A percentile compares a stretch with the other conserved stretches of the same genome.
These are phyloP conservation scores for Metschnikowia cubensis DNA, from an alignment of 805 yeast genomes.

Conservation along the genomic window DNA sequence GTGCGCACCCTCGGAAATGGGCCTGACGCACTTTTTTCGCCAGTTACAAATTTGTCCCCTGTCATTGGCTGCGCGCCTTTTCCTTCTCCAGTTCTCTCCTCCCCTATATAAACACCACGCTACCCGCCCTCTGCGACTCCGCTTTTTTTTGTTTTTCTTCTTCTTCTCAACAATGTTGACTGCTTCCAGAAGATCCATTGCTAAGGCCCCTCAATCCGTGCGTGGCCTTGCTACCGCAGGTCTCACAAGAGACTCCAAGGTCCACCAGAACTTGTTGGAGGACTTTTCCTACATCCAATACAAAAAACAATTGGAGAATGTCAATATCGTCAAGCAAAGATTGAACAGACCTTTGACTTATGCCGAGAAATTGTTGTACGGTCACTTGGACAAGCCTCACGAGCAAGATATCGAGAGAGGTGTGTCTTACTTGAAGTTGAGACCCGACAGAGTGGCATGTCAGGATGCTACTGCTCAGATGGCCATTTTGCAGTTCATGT, in stretches of 20 bases:
- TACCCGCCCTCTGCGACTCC: constrained; percentile 1
- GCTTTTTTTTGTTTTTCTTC: constrained; percentile 4
- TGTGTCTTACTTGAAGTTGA: constrained; percentile 82
- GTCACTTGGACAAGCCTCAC: constrained; percentile 91
- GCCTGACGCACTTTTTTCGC: not conserved
- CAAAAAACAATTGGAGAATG: constrained; percentile 85
- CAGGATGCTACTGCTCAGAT: constrained; percentile 99
- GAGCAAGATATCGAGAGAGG: constrained; percentile 85
- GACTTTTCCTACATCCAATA: constrained; percentile 83
- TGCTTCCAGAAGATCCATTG: constrained; percentile 35
- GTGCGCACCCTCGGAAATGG: constrained; percentile 14
- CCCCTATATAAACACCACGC: constrained; percentile 13
- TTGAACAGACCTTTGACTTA: constrained; percentile 86
- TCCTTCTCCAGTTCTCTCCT: constrained; percentile 13
- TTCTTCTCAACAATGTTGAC: constrained; percentile 33
- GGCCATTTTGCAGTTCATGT: constrained; percentile 96
- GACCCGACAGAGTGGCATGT: constrained; percentile 98
- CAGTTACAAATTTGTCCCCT: constrained; percentile 21
- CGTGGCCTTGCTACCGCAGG: constrained; percentile 23
- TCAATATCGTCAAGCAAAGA: constrained; percentile 78
- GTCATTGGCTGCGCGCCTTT: constrained; percentile 21
- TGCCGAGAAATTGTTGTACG: constrained; percentile 93
- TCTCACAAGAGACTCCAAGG: constrained; percentile 21
- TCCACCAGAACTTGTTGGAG: constrained; percentile 71
- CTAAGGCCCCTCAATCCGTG: constrained; percentile 19